Evolutionary conservation across 2,329 filamentous ascomycete genomes (phyloP).

Genomic region (Colletotrichum cuscutae): DNA sequence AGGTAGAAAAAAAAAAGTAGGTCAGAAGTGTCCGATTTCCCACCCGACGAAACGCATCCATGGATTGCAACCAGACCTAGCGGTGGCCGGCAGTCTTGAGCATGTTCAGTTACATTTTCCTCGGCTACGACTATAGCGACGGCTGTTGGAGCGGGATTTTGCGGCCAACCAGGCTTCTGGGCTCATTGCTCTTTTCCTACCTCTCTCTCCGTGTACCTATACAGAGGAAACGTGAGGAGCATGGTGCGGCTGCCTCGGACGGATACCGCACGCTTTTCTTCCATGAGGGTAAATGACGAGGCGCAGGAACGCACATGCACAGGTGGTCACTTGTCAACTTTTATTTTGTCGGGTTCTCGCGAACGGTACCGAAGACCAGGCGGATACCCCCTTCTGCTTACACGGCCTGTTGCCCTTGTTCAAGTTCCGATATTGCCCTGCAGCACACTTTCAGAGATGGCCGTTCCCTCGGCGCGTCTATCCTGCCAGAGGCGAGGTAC

Average conservation of each 20-base stretch:
- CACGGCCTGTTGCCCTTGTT: not conserved
- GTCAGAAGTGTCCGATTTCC: not conserved
- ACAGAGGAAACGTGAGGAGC: not conserved
- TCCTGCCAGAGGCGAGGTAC: not conserved
- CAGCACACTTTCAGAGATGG: not conserved
- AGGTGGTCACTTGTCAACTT: constrained; percentile 28
- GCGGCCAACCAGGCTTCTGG: too few species aligned
- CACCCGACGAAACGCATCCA: not conserved
- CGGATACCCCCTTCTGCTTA: not conserved
- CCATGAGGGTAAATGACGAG: constrained; percentile 12
- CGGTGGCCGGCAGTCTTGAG: not conserved
- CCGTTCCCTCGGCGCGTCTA: not conserved
- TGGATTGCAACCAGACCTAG: not conserved
- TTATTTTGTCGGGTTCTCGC: constrained; percentile 17
- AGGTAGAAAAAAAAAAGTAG: not conserved
- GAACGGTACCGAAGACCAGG: constrained; percentile 18
- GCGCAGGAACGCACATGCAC: constrained; percentile 14
- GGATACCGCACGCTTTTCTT: not conserved
- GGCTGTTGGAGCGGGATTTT: not conserved
- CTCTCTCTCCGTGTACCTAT: not conserved
- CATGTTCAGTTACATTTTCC: not conserved
- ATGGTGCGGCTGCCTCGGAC: constrained; percentile 12
- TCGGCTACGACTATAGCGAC: not conserved
- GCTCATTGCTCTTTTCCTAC: too few species aligned
- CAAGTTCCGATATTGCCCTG: constrained; percentile 3